Evolutionary conservation across 2,329 filamentous ascomycete genomes (phyloP), one percentile per base, ranked within the genome.

Genomic region (Alternaria sp.): DNA sequence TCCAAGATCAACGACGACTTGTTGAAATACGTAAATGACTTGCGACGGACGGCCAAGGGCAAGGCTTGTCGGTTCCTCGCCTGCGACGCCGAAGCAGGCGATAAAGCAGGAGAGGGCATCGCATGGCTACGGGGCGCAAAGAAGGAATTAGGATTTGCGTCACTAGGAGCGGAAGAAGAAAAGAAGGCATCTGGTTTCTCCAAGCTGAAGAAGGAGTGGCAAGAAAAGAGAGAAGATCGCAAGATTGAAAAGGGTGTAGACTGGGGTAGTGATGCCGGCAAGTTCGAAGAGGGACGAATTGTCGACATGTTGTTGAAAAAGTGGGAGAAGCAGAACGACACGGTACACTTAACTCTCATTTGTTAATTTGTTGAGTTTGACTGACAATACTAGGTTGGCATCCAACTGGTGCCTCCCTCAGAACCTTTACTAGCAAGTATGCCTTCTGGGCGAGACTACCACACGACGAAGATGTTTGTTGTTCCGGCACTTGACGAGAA

Each of bases 241-340:
- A 89, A 87, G 66, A 84, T 96, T 26, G 91, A 94, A 67, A 92
- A 87, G 72, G 90, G 87, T 44, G 80, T 77, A 3, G 79, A 80
- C 28, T 95, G 92, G 91, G 93, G 93, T 0, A 82, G 88, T 44
- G 93, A 97, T 78, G 94, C 89, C 0, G 94, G 95, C 1, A 89
- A 86, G 68, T 79, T 92, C 17, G 95, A 98, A 75, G 95, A 99
- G 78, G 87, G 84, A 2, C 84, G 93, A 54, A 90, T 98, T 2
- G 83, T 97, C 51, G 91, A 95, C 69, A 92, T 95, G 87, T 80
- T 99, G 33, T 86, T 96, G 68, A 84, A 83, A 36, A 97, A 97
- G 75, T 97, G 95, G 94, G 87, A 86, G 61, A 95, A 93, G 79
- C 87, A 93, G 78, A 99, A 99, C 72, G 92, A 97, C 77, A 96